Percentiles rank a stretch among this genome's conserved stretches.
Conservation (phyloP, 495 filamentous ascomycete species). For the Neurospora sp. region DNA sequence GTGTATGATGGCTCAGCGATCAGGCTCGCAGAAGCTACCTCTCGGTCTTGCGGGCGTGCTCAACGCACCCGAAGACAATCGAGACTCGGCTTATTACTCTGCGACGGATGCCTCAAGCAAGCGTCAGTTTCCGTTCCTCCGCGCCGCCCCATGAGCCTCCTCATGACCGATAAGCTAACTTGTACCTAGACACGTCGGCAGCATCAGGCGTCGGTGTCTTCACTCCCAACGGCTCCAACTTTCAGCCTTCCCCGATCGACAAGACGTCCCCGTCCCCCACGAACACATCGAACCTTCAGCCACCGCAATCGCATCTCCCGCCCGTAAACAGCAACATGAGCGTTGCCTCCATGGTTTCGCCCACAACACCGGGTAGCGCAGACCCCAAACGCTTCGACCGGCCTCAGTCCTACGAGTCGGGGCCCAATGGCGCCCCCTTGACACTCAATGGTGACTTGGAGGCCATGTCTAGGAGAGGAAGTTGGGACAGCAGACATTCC, state of each 20-base stretch:
- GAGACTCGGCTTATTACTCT: constrained; percentile 47
- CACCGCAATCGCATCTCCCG: constrained; percentile 35
- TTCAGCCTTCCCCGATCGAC: constrained; percentile 35
- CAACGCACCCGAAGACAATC: constrained; percentile 39
- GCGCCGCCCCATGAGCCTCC: neutral
- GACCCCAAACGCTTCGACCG: constrained; percentile 31
- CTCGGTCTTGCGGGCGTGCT: constrained; percentile 38
- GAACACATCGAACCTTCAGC: constrained; percentile 26
- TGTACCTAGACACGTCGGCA: constrained; percentile 36
- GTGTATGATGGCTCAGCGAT: constrained; percentile 25
- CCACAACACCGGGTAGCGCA: constrained; percentile 32
- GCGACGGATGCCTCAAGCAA: constrained; percentile 46
- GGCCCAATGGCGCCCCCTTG: constrained; percentile 20
- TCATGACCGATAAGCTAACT: neutral
- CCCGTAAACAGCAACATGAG: constrained; percentile 42
- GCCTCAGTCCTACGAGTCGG: constrained; percentile 37
- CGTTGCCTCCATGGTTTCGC: constrained; percentile 47
- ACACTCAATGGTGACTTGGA: constrained; percentile 16
- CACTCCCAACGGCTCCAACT: constrained; percentile 23
- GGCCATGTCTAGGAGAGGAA: constrained; percentile 55
- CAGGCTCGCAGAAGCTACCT: constrained; percentile 38
- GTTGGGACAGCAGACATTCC: constrained; percentile 54
- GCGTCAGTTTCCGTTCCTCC: constrained; percentile 27
- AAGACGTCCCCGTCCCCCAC: constrained; percentile 43
- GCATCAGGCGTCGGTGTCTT: constrained; percentile 36